Evolutionary conservation across 495 filamentous ascomycete species (phyloP).

Genomic region (Articulospora tetracladia): DNA sequence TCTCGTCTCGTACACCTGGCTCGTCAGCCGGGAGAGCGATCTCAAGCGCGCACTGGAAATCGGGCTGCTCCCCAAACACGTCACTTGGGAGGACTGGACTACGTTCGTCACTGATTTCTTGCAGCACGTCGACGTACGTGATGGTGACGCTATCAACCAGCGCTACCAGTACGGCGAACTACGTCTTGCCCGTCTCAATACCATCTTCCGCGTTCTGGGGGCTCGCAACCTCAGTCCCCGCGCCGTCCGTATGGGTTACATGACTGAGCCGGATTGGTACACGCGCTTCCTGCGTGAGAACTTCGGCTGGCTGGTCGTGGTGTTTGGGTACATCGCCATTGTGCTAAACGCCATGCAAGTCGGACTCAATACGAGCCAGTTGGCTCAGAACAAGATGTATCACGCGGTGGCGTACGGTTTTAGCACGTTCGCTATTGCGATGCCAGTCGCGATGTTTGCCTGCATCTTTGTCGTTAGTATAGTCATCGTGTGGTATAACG

Average conservation of each 20-base stretch:
- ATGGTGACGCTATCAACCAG: neutral
- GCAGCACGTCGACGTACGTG: neutral
- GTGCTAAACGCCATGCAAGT: slow-evolving; percentile 36
- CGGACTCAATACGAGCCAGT: slow-evolving; percentile 19
- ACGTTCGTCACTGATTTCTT: neutral
- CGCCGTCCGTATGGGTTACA: slow-evolving; percentile 15
- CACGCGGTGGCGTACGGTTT: slow-evolving; percentile 23
- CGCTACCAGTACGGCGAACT: slow-evolving; percentile 41
- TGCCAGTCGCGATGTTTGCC: neutral
- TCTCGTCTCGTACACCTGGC: slow-evolving; percentile 33
- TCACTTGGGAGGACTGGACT: slow-evolving; percentile 25
- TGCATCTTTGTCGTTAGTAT: neutral
- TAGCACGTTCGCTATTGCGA: slow-evolving; percentile 22
- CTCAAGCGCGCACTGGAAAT: slow-evolving; percentile 31
- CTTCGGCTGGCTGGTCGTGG: slow-evolving; percentile 28
- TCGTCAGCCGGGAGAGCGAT: slow-evolving; percentile 37
- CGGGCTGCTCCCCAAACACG: slow-evolving; percentile 24
- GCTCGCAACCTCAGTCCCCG: neutral
- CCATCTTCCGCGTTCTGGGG: slow-evolving; percentile 18
- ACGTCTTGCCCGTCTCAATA: slow-evolving; percentile 32
- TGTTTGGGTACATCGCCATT: slow-evolving; percentile 29
- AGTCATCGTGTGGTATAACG: neutral
- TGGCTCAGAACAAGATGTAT: slow-evolving; percentile 12
- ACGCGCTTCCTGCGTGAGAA: slow-evolving; percentile 30
- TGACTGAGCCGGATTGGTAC: slow-evolving; percentile 14